Percentiles rank a stretch among this genome's conserved stretches.
Evolutionary conservation across 306 rosid genomes (phyloP).

Genomic region (Quillaja saponaria): DNA sequence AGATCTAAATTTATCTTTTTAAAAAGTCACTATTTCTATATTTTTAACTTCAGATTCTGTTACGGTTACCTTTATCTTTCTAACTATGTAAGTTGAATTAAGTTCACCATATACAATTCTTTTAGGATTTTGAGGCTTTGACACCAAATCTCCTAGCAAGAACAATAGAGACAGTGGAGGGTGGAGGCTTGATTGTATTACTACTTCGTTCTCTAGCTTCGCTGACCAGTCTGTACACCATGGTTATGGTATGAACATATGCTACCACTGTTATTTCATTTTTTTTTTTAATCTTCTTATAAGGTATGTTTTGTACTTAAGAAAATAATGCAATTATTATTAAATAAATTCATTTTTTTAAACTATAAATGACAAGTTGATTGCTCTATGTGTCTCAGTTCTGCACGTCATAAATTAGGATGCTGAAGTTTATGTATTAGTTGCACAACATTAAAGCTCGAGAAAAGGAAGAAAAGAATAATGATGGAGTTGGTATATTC

Average conservation of each 20-base stretch:
- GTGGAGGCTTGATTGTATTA: constrained; percentile 88
- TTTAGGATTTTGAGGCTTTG: constrained; percentile 91
- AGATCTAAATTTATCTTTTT: background rate
- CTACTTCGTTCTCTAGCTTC: constrained; percentile 78
- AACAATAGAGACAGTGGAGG: constrained; percentile 95
- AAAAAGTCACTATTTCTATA: background rate
- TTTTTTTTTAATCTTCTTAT: too few species aligned
- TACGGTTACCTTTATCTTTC: constrained; percentile 7
- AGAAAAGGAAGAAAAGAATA: too few species aligned
- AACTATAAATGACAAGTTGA: too few species aligned
- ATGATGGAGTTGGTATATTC: too few species aligned
- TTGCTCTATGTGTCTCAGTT: too few species aligned
- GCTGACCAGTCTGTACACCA: constrained; percentile 86
- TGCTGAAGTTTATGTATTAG: too few species aligned
- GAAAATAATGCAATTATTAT: too few species aligned
- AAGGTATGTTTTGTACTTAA: too few species aligned
- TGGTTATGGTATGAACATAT: constrained; percentile 92
- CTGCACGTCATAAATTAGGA: too few species aligned
- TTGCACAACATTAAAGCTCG: too few species aligned
- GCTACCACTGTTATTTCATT: too few species aligned
- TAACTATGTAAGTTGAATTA: background rate
- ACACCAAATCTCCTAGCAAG: constrained; percentile 94
- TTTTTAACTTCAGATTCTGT: constrained; percentile 21
- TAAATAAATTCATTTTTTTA: too few species aligned
- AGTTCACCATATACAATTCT: constrained; percentile 28